Base-by-base conservation (phyloP, 805 yeast species). In the Torulaspora delbrueckii region DNA sequence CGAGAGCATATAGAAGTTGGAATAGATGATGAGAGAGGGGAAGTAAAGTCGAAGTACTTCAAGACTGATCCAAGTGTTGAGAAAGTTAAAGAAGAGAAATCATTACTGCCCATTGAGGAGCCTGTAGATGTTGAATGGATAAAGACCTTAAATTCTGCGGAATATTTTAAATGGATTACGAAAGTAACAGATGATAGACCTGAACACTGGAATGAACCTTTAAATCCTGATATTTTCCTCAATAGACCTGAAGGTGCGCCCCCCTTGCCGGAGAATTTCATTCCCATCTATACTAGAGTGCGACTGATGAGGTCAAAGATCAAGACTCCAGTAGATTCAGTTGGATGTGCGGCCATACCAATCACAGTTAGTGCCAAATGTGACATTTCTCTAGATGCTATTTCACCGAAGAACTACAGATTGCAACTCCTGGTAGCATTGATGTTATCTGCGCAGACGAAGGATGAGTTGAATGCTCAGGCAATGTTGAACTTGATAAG, bases 361-460 rank as follows among this genome's bases (percentile, higher is more conserved):
- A 66, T 69, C 14, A 67, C 72, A 1, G 58, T 70, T 3, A 63
- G 60, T 25, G 54, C 55, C 13, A 28, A 56, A 27, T 69, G 60
- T 42, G 64, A 60, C 23, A 57, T 57, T 22, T 40, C 46, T 9
- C 54, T 41, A 28, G 46, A 57, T 18, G 55, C 59, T 12, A 54
- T 69, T 1, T 52, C 60, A 8, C 69, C 70, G 1, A 58, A 59
- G 44, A 68, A 69, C 13, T 73, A 69, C 57, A 71, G 96, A 40
- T 83, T 82, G 58, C 96, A 89, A 62, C 70, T 86, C 28, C 70
- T 90, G 27, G 72, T 89, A 0, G 81, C 96, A 3, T 71, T 90
- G 42, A 86, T 90, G 90, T 77, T 90, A 25, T 86, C 96, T 8
- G 77, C 96, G 0, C 97, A 90, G 55, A 90, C 98, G 1, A 89